Evolutionary conservation across 2,329 filamentous ascomycete genomes (phyloP).

Genomic region (Clarireedia paspali): DNA sequence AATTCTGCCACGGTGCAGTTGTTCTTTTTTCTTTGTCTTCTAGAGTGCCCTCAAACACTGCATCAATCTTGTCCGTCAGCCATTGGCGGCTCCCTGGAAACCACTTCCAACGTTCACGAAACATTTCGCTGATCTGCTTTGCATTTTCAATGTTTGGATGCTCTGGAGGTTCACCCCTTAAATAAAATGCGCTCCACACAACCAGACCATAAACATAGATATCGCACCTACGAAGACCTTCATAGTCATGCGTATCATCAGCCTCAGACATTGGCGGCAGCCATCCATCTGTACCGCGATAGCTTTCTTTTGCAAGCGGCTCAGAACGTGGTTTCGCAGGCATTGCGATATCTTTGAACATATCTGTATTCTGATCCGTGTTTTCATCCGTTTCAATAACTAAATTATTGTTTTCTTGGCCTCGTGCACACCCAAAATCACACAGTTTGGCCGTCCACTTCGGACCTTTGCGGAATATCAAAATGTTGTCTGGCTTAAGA

Average conservation of each 20-base stretch:
- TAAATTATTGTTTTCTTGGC: background rate
- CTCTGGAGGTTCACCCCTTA: too few relatives aligned
- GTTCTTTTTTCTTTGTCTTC: too few relatives aligned
- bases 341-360: background rate
- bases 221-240: background rate
- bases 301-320: background rate
- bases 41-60: too few relatives aligned
- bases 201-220: background rate
- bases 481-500: background rate
- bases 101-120: too few relatives aligned
- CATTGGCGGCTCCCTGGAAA: too few relatives aligned
- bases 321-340: background rate
- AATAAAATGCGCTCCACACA: background rate
- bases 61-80: too few relatives aligned
- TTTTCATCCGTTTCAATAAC: background rate
- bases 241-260: background rate
- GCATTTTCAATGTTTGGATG: too few relatives aligned
- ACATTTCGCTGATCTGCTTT: too few relatives aligned
- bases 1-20: too few relatives aligned
- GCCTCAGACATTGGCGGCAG: background rate
- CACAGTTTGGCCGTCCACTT: background rate
- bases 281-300: background rate
- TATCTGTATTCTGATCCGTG: background rate
- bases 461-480: background rate
- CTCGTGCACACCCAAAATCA: background rate